A percentile compares a stretch with the other conserved stretches of the same genome.
Conservation (phyloP, 139 green algal species). For the Marvania coccoides region DNA sequence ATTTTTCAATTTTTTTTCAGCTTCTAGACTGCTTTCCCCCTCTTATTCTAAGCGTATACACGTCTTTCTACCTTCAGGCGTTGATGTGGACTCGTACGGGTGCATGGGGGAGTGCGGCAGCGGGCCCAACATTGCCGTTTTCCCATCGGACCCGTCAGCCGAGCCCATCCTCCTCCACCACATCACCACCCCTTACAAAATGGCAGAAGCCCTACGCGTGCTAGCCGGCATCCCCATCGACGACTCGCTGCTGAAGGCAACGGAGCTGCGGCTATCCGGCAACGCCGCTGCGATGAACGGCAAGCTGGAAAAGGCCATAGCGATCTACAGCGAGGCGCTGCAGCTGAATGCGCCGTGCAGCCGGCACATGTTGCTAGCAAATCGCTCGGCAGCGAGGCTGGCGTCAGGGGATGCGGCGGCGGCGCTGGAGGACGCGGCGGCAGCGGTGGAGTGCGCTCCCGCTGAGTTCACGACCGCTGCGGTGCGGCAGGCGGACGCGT, state of each 20-base stretch:
- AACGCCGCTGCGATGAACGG: slow-evolving; percentile 29
- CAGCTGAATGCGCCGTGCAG: slow-evolving; percentile 1
- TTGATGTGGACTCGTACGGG: too few species aligned
- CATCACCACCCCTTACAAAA: slow-evolving; percentile 28
- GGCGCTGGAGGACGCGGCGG: slow-evolving; percentile 36
- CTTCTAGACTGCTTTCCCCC: too few species aligned
- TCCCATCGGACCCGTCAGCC: slow-evolving; percentile 8
- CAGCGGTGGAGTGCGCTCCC: slow-evolving; percentile 32
- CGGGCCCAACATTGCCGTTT: slow-evolving; percentile 54
- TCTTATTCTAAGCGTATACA: too few species aligned
- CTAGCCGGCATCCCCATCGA: slow-evolving; percentile 20
- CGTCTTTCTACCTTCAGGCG: too few species aligned
- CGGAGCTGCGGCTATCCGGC: slow-evolving; percentile 47
- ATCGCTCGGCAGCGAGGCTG: slow-evolving; percentile 36
- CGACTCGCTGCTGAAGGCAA: slow-evolving; percentile 20
- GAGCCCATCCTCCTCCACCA: slow-evolving; percentile 31
- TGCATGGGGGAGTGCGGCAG: slow-evolving; percentile 28
- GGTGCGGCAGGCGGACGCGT: slow-evolving; percentile 45
- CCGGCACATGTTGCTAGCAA: slow-evolving; percentile 46
- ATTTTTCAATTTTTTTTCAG: too few species aligned
- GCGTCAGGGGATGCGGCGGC: slow-evolving; percentile 30
- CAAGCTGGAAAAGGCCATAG: slow-evolving; percentile 12
- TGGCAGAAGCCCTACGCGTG: slow-evolving; percentile 25
- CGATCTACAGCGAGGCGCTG: slow-evolving; percentile 18
- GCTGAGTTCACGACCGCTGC: slow-evolving; percentile 39